These are phyloP conservation scores for Teratosphaeria gauchensis DNA, from an alignment of 2,329 filamentous ascomycete genomes.

Conservation along the genomic window DNA sequence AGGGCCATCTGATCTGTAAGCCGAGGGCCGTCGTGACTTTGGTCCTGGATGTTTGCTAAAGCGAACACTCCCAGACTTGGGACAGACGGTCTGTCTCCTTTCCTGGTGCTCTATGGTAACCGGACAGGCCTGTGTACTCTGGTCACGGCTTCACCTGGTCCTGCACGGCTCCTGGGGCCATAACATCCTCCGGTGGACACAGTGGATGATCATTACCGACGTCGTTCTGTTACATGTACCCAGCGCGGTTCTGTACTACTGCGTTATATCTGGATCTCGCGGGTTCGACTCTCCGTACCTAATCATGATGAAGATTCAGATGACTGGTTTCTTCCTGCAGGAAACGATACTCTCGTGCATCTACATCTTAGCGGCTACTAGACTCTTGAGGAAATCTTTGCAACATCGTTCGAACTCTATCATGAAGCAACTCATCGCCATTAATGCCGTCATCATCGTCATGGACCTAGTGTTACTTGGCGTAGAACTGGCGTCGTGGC, in stretches of 20 bases:
- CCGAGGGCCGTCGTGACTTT: not conserved
- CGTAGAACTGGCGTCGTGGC: constrained; percentile 19
- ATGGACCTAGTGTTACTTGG: constrained; percentile 24
- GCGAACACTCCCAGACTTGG: not conserved
- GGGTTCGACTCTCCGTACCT: not conserved
- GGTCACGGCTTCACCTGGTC: not conserved
- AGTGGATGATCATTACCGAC: not conserved
- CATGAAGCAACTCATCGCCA: constrained; percentile 24
- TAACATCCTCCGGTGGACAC: not conserved
- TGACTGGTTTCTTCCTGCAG: not conserved
- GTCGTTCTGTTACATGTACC: not conserved
- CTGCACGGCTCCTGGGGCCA: not conserved
- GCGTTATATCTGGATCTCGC: not conserved
- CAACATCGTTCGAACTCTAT: not conserved
- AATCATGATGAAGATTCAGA: not conserved
- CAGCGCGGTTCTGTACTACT: not conserved
- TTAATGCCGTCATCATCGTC: constrained; percentile 27
- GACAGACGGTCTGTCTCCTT: not conserved
- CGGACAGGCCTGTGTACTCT: not conserved
- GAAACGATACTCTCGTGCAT: not conserved
- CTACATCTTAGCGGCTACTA: not conserved
- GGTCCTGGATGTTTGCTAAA: not conserved
- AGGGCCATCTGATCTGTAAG: not conserved
- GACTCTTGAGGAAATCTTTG: not conserved
- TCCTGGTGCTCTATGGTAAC: not conserved